These are phyloP conservation scores for Rhodosporidiobolus odoratus DNA, from an alignment of 768 basidiomycete species.

Conservation along the genomic window DNA sequence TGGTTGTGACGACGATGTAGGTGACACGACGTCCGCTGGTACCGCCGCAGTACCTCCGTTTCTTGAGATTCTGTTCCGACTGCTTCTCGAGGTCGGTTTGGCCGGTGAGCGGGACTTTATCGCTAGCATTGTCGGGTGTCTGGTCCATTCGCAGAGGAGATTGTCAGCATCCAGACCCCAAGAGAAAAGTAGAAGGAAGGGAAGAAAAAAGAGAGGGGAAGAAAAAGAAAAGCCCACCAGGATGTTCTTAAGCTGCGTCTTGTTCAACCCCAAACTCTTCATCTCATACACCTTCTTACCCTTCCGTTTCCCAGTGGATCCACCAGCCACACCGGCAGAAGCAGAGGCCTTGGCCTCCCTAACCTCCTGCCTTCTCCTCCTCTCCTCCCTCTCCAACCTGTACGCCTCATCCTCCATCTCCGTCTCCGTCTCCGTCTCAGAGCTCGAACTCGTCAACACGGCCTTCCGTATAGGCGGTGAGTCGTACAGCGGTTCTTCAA, in stretches of 20 bases:
- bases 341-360: not conserved
- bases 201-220: not conserved
- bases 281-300: not conserved
- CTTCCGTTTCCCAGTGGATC: not conserved
- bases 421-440: too few species aligned
- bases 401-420: conserved; percentile 59
- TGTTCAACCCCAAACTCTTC: not conserved
- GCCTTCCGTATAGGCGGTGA: too few species aligned
- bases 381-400: conserved; percentile 48
- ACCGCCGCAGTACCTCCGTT: not conserved
- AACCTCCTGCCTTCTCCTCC: not conserved
- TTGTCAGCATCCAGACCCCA: too few species aligned
- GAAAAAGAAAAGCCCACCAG: not conserved
- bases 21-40: not conserved
- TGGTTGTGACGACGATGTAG: not conserved
- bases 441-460: too few species aligned
- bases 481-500: too few species aligned
- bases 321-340: too few species aligned
- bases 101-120: too few species aligned
- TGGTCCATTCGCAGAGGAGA: not conserved
- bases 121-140: too few species aligned
- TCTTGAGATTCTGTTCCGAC: not conserved
- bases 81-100: not conserved
- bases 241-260: not conserved
- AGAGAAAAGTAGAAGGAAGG: not conserved